Evolutionary conservation across 1,284 basidiomycete genomes (phyloP), one percentile per base, ranked within the genome.

Genomic region (Prillingera fragicola): DNA sequence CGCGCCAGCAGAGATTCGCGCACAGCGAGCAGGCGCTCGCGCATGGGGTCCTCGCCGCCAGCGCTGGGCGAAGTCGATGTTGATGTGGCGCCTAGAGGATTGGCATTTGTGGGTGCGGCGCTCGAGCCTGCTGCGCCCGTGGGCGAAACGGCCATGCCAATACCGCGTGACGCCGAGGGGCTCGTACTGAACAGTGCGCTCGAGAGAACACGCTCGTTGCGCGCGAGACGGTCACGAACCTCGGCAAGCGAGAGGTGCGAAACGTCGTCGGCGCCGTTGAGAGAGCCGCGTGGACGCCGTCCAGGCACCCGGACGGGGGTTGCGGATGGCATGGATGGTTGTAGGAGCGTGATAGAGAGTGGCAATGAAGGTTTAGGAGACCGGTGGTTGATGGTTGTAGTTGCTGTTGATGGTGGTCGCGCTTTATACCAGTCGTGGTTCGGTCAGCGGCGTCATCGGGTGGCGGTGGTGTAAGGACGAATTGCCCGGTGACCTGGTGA

Each of bases 151-250:
- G 15, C 8, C 33, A 17, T n/a, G n/a, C 18, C 8, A 15, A 24
- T 32, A 17, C 21, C 23, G 26, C 9, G 34, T 8, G 19, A 18
- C 2, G 37, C 29, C 29, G 31, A 4, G 21, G 18, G 13, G 8
- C 43, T 36, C 2, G 53, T 23, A 9, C 53, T 48, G 42, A 68
- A 59, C 8, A 65, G 40, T 3, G 52, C 39, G 3, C 55, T 57
- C 8, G 45, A 41, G 18, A 69, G 52, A 10, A 65, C 56, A 12
- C 62, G 57, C 33, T 56, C 51, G 45, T 69, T 69, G 4, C 67
- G 57, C n/a, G 53, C 58, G 2, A 69, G 51, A 7, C 67, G 58
- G 9, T 58, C 58, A 12, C 57, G 59, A 12, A 67, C 56, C 43
- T 67, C 60, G 10, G 48, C 32, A 3, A 69, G 54, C 18, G 54